Base-by-base conservation (phyloP, 768 basidiomycete species). In the Leccinum boreale region DNA sequence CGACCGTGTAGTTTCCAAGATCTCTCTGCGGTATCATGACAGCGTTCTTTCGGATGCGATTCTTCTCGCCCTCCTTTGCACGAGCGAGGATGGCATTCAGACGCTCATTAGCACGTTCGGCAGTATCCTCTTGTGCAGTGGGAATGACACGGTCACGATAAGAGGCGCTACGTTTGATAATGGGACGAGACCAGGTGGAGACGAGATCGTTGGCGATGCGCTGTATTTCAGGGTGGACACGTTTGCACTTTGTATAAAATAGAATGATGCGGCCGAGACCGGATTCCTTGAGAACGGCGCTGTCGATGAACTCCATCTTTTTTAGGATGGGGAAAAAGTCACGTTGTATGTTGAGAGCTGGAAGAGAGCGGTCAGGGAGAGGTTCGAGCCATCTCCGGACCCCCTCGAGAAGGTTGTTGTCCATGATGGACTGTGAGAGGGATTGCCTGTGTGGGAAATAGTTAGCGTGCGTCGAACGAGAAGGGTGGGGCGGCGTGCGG, bases 201-300 rank as follows among this genome's bases (percentile, higher is more conserved):
- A 98, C 86, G 58, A 99, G 89, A 50, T 89, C 85, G 60, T 87
- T 83, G 10, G 96, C 95, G 45, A 85, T 83, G 53, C 91, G 86
- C n/a, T 78, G 74, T 55, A 99, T 87, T 53, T 89, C 85, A 0
- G 89, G 81, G 4, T 88, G 87, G 49, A 94, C 93, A 47, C 93
- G 89, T 71, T 89, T 92, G 79, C 89, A 92, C 69, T 94, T 94
- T 23, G 94, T 96, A 79, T 99, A 99, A 75, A 98, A 98, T 28
- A 96, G 77, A 39, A 98, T 79, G 64, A 98, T 82, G 57, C 88
- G 87, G 15, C 97, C 97, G 4, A 99, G 80, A 0, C 87, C 85
- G 1, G 91, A 91, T 70, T 96, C 92, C 70, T 95, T 96, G 65
- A 99, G 86, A 5, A 92, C 91, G 19, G 85, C 74, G 31, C 86